Percentiles rank a stretch among this genome's conserved stretches.
Conservation (phyloP, 1,139 yeast genomes). For the Scheffersomyces stambukii region DNA sequence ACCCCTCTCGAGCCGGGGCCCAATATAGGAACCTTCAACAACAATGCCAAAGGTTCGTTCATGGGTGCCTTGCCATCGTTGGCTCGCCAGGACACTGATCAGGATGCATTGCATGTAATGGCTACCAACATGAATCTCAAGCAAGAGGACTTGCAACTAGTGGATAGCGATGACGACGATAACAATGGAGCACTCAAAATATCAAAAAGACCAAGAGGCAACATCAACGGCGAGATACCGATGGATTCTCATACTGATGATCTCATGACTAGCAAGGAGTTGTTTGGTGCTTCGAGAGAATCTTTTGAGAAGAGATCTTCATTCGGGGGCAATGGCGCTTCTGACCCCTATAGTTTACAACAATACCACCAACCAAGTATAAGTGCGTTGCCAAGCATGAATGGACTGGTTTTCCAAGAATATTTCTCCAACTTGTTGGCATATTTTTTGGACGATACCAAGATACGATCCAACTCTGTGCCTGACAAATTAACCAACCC, state of each 20-base stretch:
- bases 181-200: conserved; percentile 6
- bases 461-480: conserved; percentile 13
- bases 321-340: too few species aligned
- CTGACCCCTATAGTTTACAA: conserved; percentile 6
- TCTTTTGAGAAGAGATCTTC: conserved; percentile 35
- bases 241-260: conserved; percentile 17
- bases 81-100: conserved; percentile 41
- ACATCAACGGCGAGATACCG: conserved; percentile 1
- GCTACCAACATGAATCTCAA: conserved; percentile 32
- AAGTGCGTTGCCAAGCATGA: conserved; percentile 17
- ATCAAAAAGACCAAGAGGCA: conserved; percentile 1
- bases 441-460: conserved; percentile 34
- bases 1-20: conserved; percentile 21
- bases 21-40: conserved; percentile 21
- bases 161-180: conserved; percentile 30
- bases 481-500: conserved; percentile 36
- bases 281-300: conserved; percentile 42
- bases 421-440: conserved; percentile 35
- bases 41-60: conserved; percentile 11
- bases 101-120: conserved; percentile 36
- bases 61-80: conserved; percentile 19
- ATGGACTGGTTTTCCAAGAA: conserved; percentile 22
- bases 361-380: conserved; percentile 15
- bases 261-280: conserved; percentile 37
- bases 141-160: conserved; percentile 37